These are phyloP conservation scores for Saccharum spontaneum DNA, from an alignment of 176 grass and related monocot species.

Conservation along the genomic window DNA sequence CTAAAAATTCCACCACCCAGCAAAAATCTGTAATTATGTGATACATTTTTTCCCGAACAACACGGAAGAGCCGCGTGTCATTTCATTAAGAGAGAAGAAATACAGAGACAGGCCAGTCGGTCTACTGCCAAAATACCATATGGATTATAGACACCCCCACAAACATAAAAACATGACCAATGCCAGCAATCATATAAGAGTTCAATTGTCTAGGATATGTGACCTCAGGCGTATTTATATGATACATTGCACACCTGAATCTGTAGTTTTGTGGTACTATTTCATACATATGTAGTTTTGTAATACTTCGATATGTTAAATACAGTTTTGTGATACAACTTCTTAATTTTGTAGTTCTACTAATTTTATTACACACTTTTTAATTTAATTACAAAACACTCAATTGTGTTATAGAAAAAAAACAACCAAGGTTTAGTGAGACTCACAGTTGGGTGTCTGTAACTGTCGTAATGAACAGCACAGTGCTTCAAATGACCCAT, in stretches of 20 bases:
- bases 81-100: background rate
- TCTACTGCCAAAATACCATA: background rate
- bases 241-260: background rate
- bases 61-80: background rate
- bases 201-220: background rate
- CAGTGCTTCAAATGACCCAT: conserved; percentile 86
- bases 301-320: background rate
- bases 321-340: background rate
- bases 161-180: background rate
- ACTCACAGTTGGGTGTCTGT: conserved; percentile 81
- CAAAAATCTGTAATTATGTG: background rate
- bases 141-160: background rate
- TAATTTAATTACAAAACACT: background rate
- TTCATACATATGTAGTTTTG: background rate
- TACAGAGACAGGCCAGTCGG: background rate
- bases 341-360: background rate
- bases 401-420: conserved; percentile 18
- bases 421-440: conserved; percentile 11
- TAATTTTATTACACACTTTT: background rate
- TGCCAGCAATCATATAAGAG: background rate
- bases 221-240: background rate
- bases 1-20: background rate
- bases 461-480: conserved; percentile 94
- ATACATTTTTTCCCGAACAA: background rate
- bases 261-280: background rate